Conservation (phyloP, 2,329 filamentous ascomycete species). For the Rhynchosporium secalis region DNA sequence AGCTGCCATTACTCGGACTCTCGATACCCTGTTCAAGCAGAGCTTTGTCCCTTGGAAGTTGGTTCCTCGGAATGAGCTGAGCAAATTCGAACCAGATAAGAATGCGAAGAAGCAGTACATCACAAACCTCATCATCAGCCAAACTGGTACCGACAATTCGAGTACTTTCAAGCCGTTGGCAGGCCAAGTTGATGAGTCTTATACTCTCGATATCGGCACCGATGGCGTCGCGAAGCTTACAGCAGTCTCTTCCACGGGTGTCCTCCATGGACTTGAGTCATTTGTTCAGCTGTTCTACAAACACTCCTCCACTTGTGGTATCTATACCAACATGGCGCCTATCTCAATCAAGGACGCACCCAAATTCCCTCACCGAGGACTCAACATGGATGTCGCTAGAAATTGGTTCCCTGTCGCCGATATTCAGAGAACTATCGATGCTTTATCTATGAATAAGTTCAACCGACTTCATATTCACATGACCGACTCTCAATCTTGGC, state of each 20-base stretch:
- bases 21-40: slow-evolving; percentile 63
- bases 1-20: slow-evolving; percentile 58
- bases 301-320: slow-evolving; percentile 57
- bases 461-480: slow-evolving; percentile 80
- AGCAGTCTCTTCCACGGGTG: slow-evolving; percentile 66
- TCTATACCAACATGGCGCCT: slow-evolving; percentile 72
- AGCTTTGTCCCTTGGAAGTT: slow-evolving; percentile 80
- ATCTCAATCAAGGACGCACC: slow-evolving; percentile 72
- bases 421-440: slow-evolving; percentile 75
- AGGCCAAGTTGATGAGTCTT: slow-evolving; percentile 73
- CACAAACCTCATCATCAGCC: slow-evolving; percentile 59
- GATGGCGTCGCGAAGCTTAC: slow-evolving; percentile 62
- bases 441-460: slow-evolving; percentile 76
- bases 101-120: slow-evolving; percentile 51
- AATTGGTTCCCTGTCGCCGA: slow-evolving; percentile 56
- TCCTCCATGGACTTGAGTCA: slow-evolving; percentile 72
- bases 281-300: slow-evolving; percentile 79
- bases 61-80: slow-evolving; percentile 56
- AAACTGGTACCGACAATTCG: slow-evolving; percentile 55
- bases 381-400: slow-evolving; percentile 77
- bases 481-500: slow-evolving; percentile 85
- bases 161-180: slow-evolving; percentile 60
- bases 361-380: slow-evolving; percentile 72
- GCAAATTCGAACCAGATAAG: slow-evolving; percentile 62
- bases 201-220: slow-evolving; percentile 61